Conservation (phyloP, 805 yeast species). For the Candida morakotiae region DNA sequence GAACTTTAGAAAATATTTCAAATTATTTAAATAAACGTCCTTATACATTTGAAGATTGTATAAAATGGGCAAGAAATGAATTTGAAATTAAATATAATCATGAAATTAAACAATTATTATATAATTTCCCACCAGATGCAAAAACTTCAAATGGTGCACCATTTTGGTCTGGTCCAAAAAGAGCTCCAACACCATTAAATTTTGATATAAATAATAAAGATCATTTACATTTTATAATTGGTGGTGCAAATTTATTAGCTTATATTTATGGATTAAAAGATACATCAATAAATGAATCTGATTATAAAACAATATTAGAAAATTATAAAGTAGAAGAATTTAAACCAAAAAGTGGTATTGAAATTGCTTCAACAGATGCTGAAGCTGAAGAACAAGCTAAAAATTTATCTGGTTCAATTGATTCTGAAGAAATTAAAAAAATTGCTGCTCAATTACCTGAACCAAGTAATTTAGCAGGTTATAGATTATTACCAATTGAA, state of each 20-base stretch:
- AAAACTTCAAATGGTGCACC: slow-evolving; percentile 85
- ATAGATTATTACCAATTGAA: slow-evolving; percentile 82
- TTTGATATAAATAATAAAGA: slow-evolving; percentile 74
- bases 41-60: slow-evolving; percentile 85
- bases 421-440: slow-evolving; percentile 59
- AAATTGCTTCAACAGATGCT: slow-evolving; percentile 78
- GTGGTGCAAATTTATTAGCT: slow-evolving; percentile 90
- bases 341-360: slow-evolving; percentile 67
- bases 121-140: slow-evolving; percentile 93
- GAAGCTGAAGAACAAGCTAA: slow-evolving; percentile 84
- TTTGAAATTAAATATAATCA: slow-evolving; percentile 82
- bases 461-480: slow-evolving; percentile 85
- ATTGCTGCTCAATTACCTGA: slow-evolving; percentile 81
- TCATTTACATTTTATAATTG: slow-evolving; percentile 79
- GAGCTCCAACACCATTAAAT: slow-evolving; percentile 84
- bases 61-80: slow-evolving; percentile 89
- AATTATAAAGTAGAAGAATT: slow-evolving; percentile 49
- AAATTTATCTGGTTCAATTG: slow-evolving; percentile 36
- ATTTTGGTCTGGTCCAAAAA: slow-evolving; percentile 97
- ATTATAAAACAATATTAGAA: slow-evolving; percentile 53
- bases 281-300: slow-evolving; percentile 50
- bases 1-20: slow-evolving; percentile 75
- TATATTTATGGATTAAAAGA: slow-evolving; percentile 87
- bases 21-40: slow-evolving; percentile 80
- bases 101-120: slow-evolving; percentile 85